These are phyloP conservation scores for Camelina laxa DNA, from an alignment of 345 rosid genomes.

Conservation along the genomic window DNA sequence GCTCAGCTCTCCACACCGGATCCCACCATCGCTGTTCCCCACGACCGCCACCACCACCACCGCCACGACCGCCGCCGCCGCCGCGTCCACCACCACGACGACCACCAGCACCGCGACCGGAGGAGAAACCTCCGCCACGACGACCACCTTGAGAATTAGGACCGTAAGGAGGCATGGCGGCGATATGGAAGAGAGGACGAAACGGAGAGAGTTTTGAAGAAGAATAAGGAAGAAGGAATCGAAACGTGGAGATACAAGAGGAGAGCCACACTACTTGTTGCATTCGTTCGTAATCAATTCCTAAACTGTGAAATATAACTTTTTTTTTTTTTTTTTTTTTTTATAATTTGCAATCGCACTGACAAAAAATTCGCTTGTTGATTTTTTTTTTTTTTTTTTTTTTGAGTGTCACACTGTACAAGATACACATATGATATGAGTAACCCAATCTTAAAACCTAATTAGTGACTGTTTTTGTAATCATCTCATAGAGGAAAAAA, in stretches of 20 bases:
- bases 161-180: constrained; percentile 64
- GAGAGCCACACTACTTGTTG: constrained; percentile 14
- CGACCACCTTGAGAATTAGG: constrained; percentile 59
- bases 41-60: constrained; percentile 60
- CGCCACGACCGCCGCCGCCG: constrained; percentile 49
- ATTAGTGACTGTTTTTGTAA: no score
- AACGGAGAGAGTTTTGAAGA: constrained; percentile 21
- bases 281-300: no score
- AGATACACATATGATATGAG: no score
- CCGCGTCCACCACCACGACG: constrained; percentile 57
- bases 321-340: no score
- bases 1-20: constrained; percentile 98
- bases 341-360: no score
- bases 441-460: no score
- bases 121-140: constrained; percentile 41
- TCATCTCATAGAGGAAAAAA: no score
- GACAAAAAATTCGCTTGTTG: no score
- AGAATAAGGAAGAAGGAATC: constrained; percentile 31
- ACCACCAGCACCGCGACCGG: constrained; percentile 47
- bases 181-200: constrained; percentile 27
- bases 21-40: constrained; percentile 99
- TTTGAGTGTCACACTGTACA: no score
- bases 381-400: no score
- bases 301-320: no score
- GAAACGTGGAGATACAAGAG: constrained; percentile 29